A percentile compares a stretch with the other conserved stretches of the same genome.
Evolutionary conservation across 352 stramenopile species (phyloP).

Genomic region (Phytophthora citrophthora): DNA sequence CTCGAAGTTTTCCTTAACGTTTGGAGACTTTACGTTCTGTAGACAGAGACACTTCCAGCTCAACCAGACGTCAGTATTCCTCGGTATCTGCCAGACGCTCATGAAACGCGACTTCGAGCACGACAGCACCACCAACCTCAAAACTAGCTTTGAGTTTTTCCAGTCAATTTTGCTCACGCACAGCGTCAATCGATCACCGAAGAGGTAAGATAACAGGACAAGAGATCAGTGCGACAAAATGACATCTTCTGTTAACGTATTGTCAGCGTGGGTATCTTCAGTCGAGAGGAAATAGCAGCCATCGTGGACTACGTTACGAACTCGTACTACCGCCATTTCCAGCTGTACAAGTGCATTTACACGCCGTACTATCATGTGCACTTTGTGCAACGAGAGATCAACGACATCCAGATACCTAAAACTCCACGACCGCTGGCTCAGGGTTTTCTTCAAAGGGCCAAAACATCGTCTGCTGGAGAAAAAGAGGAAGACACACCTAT

Average conservation of each 20-base stretch:
- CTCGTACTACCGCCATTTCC: slow-evolving; percentile 83
- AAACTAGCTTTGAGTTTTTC: slow-evolving; percentile 64
- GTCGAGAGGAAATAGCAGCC: slow-evolving; percentile 43
- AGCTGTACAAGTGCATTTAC: slow-evolving; percentile 85
- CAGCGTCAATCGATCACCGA: slow-evolving; percentile 72
- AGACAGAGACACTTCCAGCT: slow-evolving; percentile 62
- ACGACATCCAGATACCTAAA: slow-evolving; percentile 51
- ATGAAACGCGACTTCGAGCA: slow-evolving; percentile 61
- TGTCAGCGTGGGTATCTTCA: slow-evolving; percentile 66
- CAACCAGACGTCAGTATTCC: slow-evolving; percentile 66
- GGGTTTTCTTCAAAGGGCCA: slow-evolving; percentile 43
- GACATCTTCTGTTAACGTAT: background rate
- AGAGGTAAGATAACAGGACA: slow-evolving; percentile 61
- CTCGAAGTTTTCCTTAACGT: slow-evolving; percentile 23
- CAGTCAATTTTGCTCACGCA: slow-evolving; percentile 66
- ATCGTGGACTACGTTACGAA: slow-evolving; percentile 82
- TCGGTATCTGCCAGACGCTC: slow-evolving; percentile 73
- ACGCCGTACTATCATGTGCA: slow-evolving; percentile 67
- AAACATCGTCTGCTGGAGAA: slow-evolving; percentile 5
- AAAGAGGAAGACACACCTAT: background rate
- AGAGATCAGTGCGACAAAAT: background rate
- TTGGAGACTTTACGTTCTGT: slow-evolving; percentile 55
- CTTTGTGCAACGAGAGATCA: slow-evolving; percentile 51
- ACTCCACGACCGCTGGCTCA: slow-evolving; percentile 43
- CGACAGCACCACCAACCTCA: slow-evolving; percentile 55